These are phyloP conservation scores for Oenanthe javanica DNA, from an alignment of 140 eudicot species.

Conservation along the genomic window DNA sequence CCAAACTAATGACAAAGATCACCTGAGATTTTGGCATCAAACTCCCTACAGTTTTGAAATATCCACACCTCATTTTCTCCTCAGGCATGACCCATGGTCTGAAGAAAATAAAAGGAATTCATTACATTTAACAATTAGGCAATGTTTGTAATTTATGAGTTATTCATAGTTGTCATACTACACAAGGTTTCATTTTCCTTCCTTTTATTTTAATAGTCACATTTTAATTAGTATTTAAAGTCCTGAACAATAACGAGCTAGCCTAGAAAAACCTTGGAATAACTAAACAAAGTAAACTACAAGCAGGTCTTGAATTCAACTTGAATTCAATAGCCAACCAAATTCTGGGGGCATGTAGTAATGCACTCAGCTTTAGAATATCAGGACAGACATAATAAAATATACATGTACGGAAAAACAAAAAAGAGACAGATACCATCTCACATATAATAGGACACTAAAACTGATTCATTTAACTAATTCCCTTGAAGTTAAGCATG, in stretches of 20 bases:
- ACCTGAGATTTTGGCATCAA: slow-evolving; percentile 43
- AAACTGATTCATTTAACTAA: not conserved
- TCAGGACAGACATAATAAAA: not conserved
- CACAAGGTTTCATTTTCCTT: not conserved
- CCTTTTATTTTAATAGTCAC: too few species aligned
- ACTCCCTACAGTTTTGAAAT: slow-evolving; percentile 29
- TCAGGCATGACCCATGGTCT: slow-evolving; percentile 73
- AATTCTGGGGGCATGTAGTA: not conserved
- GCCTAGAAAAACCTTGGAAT: not conserved
- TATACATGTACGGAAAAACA: not conserved
- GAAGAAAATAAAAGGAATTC: slow-evolving; percentile 11
- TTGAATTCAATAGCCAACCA: not conserved
- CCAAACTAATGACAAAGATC: slow-evolving; percentile 10
- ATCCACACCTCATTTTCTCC: slow-evolving; percentile 25
- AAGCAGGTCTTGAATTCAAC: not conserved
- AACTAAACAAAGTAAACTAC: not conserved
- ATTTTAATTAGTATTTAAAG: not conserved
- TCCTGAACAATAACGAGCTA: not conserved
- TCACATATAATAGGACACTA: not conserved
- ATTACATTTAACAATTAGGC: not conserved
- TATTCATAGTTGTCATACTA: not conserved
- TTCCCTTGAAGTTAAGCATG: not conserved
- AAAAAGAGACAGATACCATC: not conserved
- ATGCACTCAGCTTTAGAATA: not conserved
- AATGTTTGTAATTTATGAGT: not conserved